phyloP scores from a whole-genome alignment of 129 eudicot species.

The Flaveria ramosissima region DNA sequence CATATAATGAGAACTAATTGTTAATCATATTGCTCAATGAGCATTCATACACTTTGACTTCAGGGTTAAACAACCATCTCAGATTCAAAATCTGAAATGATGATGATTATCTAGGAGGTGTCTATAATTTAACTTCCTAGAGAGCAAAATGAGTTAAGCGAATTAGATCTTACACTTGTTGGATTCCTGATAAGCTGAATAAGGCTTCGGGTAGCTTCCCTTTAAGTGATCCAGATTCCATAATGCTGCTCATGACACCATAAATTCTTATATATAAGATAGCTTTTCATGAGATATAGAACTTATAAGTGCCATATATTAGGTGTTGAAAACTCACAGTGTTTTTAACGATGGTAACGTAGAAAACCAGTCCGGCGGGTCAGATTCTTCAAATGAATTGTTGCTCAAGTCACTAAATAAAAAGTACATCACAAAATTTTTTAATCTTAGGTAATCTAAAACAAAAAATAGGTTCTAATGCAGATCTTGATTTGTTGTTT shows the following conservation, averaged over 20 bases:
- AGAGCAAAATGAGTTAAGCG: not conserved
- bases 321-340: conserved; percentile 52
- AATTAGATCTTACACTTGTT: conserved; percentile 72
- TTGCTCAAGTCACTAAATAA: conserved; percentile 84
- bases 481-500: not conserved
- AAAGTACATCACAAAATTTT: conserved; percentile 7
- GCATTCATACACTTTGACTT: conserved; percentile 18
- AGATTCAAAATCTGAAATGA: not conserved
- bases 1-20: not conserved
- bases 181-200: conserved; percentile 63
- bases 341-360: conserved; percentile 70
- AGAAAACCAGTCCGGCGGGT: conserved; percentile 83
- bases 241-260: conserved; percentile 16
- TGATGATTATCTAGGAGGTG: not conserved
- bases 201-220: conserved; percentile 66
- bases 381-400: conserved; percentile 68
- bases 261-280: not conserved
- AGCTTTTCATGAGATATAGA: not conserved
- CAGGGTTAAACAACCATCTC: conserved; percentile 15
- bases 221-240: conserved; percentile 74
- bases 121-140: too few relatives aligned
- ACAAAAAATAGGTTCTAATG: not conserved
- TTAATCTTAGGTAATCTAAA: conserved; percentile 5
- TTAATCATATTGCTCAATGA: not conserved
- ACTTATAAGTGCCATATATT: not conserved